Evolutionary conservation across 2,329 filamentous ascomycete species (phyloP), one percentile per base, ranked within the genome.

Genomic region (Phaeosphaeria sp.): DNA sequence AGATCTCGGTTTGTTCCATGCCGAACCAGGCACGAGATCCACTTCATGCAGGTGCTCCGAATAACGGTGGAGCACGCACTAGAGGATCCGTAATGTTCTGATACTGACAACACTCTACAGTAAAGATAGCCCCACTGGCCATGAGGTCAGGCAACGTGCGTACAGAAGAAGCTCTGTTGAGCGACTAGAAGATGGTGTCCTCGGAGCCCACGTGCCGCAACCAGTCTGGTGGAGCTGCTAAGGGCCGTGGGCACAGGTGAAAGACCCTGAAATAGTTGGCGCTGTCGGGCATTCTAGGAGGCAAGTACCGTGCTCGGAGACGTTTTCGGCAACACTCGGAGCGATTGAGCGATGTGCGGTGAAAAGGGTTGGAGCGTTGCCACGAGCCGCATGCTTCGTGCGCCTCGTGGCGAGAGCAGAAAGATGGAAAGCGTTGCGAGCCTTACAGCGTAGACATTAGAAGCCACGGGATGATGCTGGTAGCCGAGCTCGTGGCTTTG

Each of bases 281-380:
- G 59, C 36, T 46, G 39, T 65, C 66, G 67, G 67, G 60, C 63
- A 55, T 66, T 63, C 52, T 69, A 70, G 68, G 68, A 66, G 49
- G 53, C 25, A 53, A 60, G 39, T 55, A 57, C 61, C 53, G 58
- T 61, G 22, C 36, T 20, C 27, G 39, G 51, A 40, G 33, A 45
- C 48, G n/a, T 42, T 51, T 53, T 33, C 60, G 58, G 58, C 51
- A 53, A 47, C 40, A 56, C 33, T 63, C 61, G 65, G 64, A 59
- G 58, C 48, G 50, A 33, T 47, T 56, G 53, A 57, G 25, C 30
- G 30, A 13, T 36, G 30, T 36, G 30, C 30, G 30, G 30, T 36
- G 30, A n/a, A 2, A 25, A 46, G 21, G n/a, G 44, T 24, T 13
- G 11, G 8, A 36, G 15, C 9, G 22, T 25, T 22, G 21, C 20